Evolutionary conservation across 2,329 filamentous ascomycete species (phyloP).

Genomic region (Sphaceloma murrayae): DNA sequence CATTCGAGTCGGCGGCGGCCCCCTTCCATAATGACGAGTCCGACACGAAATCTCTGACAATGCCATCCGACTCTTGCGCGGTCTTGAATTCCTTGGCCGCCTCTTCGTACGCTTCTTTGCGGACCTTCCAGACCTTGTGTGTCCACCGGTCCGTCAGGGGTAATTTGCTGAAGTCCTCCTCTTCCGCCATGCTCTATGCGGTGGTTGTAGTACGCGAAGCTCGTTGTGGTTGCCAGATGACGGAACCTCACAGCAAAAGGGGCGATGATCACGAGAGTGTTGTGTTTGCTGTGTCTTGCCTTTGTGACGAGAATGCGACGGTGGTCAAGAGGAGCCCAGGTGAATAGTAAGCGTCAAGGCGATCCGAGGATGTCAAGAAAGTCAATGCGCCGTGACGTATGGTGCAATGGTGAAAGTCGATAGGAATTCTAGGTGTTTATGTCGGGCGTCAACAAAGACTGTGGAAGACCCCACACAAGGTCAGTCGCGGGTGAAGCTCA

Average conservation of each 20-base stretch:
- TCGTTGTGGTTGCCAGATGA: background rate
- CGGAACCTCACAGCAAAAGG: too few species aligned
- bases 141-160: constrained; percentile 70
- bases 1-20: constrained; percentile 87
- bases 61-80: constrained; percentile 73
- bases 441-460: background rate
- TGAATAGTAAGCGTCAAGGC: too few species aligned
- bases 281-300: too few species aligned
- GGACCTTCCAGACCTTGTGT: constrained; percentile 96
- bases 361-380: constrained; percentile 5
- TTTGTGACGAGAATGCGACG: too few species aligned
- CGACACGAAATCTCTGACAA: constrained; percentile 77
- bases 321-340: too few species aligned
- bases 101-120: constrained; percentile 91
- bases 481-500: background rate
- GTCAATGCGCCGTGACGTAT: background rate
- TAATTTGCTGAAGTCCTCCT: constrained; percentile 73
- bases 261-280: too few species aligned
- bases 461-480: background rate
- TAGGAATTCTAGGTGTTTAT: background rate
- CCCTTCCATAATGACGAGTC: constrained; percentile 85
- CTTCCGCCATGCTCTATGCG: constrained; percentile 80
- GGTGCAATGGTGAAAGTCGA: background rate
- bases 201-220: constrained; percentile 15
- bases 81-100: constrained; percentile 77